Percentiles rank a stretch among this genome's conserved stretches.
These are phyloP conservation scores for Capronia epimyces DNA, from an alignment of 2,329 filamentous ascomycete genomes.

Conservation along the genomic window DNA sequence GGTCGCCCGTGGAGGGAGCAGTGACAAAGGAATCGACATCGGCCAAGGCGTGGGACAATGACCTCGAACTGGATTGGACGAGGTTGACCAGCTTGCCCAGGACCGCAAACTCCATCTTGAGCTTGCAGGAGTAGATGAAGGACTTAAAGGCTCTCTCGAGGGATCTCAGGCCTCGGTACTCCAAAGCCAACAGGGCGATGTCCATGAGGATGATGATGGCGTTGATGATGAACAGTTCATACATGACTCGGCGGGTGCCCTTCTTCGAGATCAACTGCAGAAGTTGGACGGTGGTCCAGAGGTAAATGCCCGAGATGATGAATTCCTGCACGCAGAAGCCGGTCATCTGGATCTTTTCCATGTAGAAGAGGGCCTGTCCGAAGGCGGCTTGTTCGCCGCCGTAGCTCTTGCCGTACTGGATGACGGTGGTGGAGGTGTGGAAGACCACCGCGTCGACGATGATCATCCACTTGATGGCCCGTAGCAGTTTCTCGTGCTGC, in stretches of 20 bases:
- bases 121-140: conserved; percentile 45
- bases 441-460: conserved; percentile 40
- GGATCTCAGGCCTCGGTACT: conserved; percentile 41
- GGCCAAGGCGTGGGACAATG: neutral
- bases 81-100: conserved; percentile 41
- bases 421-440: conserved; percentile 41
- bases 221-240: conserved; percentile 47
- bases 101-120: conserved; percentile 48
- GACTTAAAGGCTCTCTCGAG: conserved; percentile 45
- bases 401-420: conserved; percentile 37
- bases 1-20: neutral
- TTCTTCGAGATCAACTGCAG: conserved; percentile 27
- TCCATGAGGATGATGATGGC: conserved; percentile 45
- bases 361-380: conserved; percentile 38
- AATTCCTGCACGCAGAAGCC: conserved; percentile 53
- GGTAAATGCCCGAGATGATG: conserved; percentile 50
- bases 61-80: conserved; percentile 24
- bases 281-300: conserved; percentile 42
- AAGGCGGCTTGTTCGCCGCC: conserved; percentile 23
- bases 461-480: conserved; percentile 43
- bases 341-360: conserved; percentile 53
- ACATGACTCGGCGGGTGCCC: conserved; percentile 42
- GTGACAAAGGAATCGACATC: conserved; percentile 1
- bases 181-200: conserved; percentile 39
- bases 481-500: conserved; percentile 32